Evolutionary conservation across 116 monocot species (phyloP).

Genomic region (Dioscorea cayenensis): DNA sequence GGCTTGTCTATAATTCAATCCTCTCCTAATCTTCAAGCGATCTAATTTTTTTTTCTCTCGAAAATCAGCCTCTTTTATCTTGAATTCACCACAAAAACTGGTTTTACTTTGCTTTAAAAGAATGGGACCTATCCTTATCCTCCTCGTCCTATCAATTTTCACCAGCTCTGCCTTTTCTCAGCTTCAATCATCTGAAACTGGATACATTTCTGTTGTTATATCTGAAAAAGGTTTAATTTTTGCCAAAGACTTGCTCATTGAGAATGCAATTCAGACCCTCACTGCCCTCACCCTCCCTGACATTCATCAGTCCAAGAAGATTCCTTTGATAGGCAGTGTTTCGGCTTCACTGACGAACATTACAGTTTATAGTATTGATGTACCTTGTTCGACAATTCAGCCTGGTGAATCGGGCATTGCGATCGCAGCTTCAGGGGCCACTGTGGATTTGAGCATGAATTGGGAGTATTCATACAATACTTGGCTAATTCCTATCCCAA

Average conservation of each 20-base stretch:
- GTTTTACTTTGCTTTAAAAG: not conserved
- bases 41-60: no score
- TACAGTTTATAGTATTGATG: conserved; percentile 35
- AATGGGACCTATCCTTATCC: conserved; percentile 4
- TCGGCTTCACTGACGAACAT: conserved; percentile 35
- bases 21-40: no score
- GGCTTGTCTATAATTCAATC: no score
- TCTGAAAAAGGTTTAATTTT: conserved; percentile 82
- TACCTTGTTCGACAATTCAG: conserved; percentile 47
- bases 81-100: not conserved
- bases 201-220: conserved; percentile 54
- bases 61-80: no score
- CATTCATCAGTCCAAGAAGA: conserved; percentile 46
- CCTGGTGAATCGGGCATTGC: conserved; percentile 48
- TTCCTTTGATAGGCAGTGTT: conserved; percentile 70
- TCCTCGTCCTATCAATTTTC: conserved; percentile 31
- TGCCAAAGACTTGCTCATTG: conserved; percentile 55
- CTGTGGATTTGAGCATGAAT: conserved; percentile 52
- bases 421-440: conserved; percentile 62
- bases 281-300: conserved; percentile 45
- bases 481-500: conserved; percentile 57
- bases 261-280: conserved; percentile 38
- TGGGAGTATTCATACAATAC: conserved; percentile 73
- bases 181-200: conserved; percentile 12
- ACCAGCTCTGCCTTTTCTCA: conserved; percentile 11